These are phyloP conservation scores for Saccharomycopsis guyanensis DNA, from an alignment of 805 yeast genomes.

Conservation along the genomic window DNA sequence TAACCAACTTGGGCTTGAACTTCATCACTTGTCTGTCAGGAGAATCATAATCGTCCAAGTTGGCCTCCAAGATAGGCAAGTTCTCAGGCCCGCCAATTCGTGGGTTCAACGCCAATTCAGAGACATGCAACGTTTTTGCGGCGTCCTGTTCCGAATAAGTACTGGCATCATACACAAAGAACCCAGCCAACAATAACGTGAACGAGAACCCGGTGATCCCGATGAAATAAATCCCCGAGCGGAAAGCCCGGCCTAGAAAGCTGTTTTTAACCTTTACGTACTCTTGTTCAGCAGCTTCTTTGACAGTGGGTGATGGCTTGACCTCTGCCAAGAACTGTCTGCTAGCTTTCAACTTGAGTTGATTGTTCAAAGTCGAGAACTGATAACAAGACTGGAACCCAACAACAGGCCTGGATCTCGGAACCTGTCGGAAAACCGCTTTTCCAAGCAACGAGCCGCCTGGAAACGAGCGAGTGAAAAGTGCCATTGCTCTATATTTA, in stretches of 20 bases:
- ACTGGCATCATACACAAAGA: conserved; percentile 59
- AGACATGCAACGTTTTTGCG: conserved; percentile 38
- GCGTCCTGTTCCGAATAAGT: conserved; percentile 45
- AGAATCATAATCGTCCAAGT: conserved; percentile 50
- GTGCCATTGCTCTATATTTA: neutral
- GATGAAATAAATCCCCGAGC: conserved; percentile 30
- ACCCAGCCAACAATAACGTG: conserved; percentile 35
- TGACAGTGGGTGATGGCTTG: neutral
- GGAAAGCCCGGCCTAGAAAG: conserved; percentile 29
- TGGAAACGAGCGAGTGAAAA: neutral
- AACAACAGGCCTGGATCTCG: neutral
- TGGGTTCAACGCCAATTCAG: conserved; percentile 47
- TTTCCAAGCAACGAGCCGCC: neutral
- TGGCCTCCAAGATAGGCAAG: conserved; percentile 49
- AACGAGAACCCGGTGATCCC: conserved; percentile 40
- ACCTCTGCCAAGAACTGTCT: neutral
- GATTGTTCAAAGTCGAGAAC: neutral
- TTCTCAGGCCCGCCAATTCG: conserved; percentile 64
- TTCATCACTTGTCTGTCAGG: conserved; percentile 37
- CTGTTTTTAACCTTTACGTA: conserved; percentile 25
- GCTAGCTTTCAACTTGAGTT: neutral
- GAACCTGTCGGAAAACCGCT: neutral
- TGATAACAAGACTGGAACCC: neutral
- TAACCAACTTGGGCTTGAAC: conserved; percentile 49
- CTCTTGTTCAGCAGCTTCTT: conserved; percentile 13